Base-by-base conservation (phyloP, 2,329 filamentous ascomycete genomes). In the Hypoxylon sp. region DNA sequence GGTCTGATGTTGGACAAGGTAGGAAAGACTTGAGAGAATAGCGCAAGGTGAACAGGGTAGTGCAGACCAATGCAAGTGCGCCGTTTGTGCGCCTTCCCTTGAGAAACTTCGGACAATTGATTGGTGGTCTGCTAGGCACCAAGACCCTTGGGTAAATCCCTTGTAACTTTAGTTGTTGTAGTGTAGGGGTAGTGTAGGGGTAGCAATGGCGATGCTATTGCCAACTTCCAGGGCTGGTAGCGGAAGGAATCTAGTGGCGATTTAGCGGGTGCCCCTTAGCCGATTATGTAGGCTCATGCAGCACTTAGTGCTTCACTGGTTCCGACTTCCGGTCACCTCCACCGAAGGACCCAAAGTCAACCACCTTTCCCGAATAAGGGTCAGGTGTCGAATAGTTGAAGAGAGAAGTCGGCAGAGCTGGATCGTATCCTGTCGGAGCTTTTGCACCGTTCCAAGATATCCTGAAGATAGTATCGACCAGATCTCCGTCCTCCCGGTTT, bases 371-470 rank as follows among this genome's bases (percentile, higher is more conserved):
- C 53, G 29, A 68, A 53, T 8, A 13, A 66, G 58, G 11, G 51
- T 54, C 42, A 68, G 65, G 50, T 66, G 55, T 68, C 68, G 62
- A 54, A 68, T 51, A 19, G 61, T 63, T 19, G 54, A 68, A 3
- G 67, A 65, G 14, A 71, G 63, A 35, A 65, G 26, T 22, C 58
- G 47, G 39, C 56, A 69, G 53, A 69, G 56, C 22, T 47, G 53
- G 66, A 71, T 71, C 44, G 63, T 67, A 26, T 66, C 53, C 31
- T 67, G 60, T 56, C 69, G 66, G 66, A 69, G 57, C 69, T 71
- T 71, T 69, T 69, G 56, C 35, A 57, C 66, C 59, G 66, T 63
- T 65, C 63, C 66, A 69, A 67, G 52, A 59, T 71, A 65, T 56
- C 60, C 52, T 59, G 57, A 22, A 57, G 59, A 52, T 5, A 63